These are phyloP conservation scores for Dactylorhiza incarnata DNA, from an alignment of 106 monocot species.

Conservation along the genomic window DNA sequence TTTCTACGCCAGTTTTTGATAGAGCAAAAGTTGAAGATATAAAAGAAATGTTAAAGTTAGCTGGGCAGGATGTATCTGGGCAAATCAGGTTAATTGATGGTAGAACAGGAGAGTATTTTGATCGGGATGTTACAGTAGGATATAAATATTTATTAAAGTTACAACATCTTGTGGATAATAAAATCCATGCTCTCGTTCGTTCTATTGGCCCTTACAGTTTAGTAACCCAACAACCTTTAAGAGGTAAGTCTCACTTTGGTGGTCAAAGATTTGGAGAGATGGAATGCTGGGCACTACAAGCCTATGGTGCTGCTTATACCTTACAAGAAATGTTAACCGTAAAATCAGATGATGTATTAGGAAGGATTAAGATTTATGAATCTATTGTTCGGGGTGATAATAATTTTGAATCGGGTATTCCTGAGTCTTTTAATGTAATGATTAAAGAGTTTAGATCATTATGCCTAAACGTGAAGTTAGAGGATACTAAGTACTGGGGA, in stretches of 20 bases:
- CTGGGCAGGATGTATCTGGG: too few species aligned
- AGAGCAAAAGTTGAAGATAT: too few species aligned
- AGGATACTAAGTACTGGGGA: too few species aligned
- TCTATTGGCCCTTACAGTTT: background rate
- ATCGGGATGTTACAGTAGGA: too few species aligned
- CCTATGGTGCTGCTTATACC: constrained; percentile 1
- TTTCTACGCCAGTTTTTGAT: too few species aligned
- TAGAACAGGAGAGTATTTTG: too few species aligned
- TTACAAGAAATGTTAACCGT: background rate
- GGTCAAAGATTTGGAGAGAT: constrained; percentile 2
- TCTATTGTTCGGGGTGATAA: background rate
- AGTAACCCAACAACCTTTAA: background rate
- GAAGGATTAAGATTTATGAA: background rate
- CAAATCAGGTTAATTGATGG: too few species aligned
- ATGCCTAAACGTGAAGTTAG: too few species aligned
- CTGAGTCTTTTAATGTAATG: constrained; percentile 1
- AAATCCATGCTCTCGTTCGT: constrained; percentile 1
- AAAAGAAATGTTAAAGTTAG: too few species aligned
- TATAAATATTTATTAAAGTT: too few species aligned
- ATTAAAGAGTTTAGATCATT: too few species aligned
- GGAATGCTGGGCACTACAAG: background rate
- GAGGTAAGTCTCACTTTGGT: constrained; percentile 2
- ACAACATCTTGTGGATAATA: background rate
- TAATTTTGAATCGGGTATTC: background rate
- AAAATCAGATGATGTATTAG: background rate